Base-by-base conservation (phyloP, 768 basidiomycete genomes). In the Tubosaeta sp. region DNA sequence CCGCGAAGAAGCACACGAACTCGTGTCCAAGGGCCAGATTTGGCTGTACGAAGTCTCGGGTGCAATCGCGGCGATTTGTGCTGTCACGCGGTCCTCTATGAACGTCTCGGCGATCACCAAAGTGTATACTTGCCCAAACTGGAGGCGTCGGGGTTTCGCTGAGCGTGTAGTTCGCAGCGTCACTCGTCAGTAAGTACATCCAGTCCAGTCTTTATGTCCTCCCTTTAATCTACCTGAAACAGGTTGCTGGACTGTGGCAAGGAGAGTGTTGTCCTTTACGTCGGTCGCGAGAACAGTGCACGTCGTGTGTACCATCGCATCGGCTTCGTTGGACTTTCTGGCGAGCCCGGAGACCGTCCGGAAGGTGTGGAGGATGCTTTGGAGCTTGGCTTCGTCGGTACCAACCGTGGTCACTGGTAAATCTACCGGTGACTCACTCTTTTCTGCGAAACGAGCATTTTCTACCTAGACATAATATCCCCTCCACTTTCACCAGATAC, bases 91-190 rank as follows among this genome's bases (percentile, higher is more conserved):
- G n/a, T 71, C 71, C 45, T 77, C 76, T 12, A 61, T 70, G 49
- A 68, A 66, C 11, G 76, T 80, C 21, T 74, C 77, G 13, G 79
- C 77, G 3, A 79, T 82, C 56, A 80, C 80, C 8, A 83, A 82
- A 61, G 80, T 82, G 1, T 80, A 76, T 59, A 83, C 81, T 18
- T 71, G 73, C 29, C 69, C 72, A 0, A 57, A 59, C 22, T 79
- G 71, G 70, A 64, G 80, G 49, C 66, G 74, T 12, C 63, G 61
- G 30, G 76, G 82, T 6, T 76, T 74, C 59, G 82, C 80, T 14
- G 77, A 79, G 60, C 69, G 70, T 40, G 62, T 83, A 32, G 82
- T 83, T 14, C 69, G 74, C 22, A 63, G 65, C 51, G 77, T 81
- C 22, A 76, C 76, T 42, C 62, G 59, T 14, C 67, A 62, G 78